Percentiles rank a stretch among this genome's conserved stretches.
phyloP scores from a whole-genome alignment of 768 basidiomycete genomes.

The Trametopsis cervina region DNA sequence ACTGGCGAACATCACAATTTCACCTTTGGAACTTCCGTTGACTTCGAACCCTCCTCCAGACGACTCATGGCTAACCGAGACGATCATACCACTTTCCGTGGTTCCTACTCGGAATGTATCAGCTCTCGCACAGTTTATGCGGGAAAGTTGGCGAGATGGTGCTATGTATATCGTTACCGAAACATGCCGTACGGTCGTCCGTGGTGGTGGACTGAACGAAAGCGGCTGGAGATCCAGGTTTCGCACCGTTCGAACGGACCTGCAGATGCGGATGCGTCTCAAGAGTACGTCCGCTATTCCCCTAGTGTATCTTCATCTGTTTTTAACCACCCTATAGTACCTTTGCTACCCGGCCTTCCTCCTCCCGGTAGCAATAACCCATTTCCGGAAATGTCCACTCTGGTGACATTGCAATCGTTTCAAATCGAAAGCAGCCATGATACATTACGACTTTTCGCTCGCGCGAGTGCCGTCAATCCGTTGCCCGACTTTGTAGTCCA shows the following conservation, averaged over 20 bases:
- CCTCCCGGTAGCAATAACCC: slow-evolving; percentile 42
- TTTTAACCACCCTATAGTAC: slow-evolving; percentile 35
- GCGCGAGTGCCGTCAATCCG: slow-evolving; percentile 55
- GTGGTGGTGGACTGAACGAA: slow-evolving; percentile 40
- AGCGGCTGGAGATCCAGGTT: slow-evolving; percentile 42
- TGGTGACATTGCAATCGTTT: slow-evolving; percentile 58
- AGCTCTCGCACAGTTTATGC: slow-evolving; percentile 41
- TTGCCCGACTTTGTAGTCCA: slow-evolving; percentile 41
- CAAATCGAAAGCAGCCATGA: slow-evolving; percentile 29
- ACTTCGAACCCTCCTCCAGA: slow-evolving; percentile 45
- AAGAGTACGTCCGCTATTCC: slow-evolving; percentile 42
- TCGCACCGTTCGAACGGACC: slow-evolving; percentile 33
- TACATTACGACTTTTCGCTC: slow-evolving; percentile 29
- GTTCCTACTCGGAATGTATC: slow-evolving; percentile 47
- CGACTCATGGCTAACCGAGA: slow-evolving; percentile 48
- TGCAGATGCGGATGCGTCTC: slow-evolving; percentile 41
- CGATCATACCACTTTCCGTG: slow-evolving; percentile 45
- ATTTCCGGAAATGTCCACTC: slow-evolving; percentile 44
- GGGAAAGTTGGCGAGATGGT: slow-evolving; percentile 53
- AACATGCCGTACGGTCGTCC: slow-evolving; percentile 37
- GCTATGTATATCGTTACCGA: slow-evolving; percentile 36
- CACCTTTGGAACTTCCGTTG: slow-evolving; percentile 50
- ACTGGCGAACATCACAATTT: slow-evolving; percentile 41
- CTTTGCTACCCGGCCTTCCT: slow-evolving; percentile 59
- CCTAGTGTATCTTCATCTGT: slow-evolving; percentile 1